Conservation (phyloP, 176 grass and related monocot species). For the Otatea glauca region DNA sequence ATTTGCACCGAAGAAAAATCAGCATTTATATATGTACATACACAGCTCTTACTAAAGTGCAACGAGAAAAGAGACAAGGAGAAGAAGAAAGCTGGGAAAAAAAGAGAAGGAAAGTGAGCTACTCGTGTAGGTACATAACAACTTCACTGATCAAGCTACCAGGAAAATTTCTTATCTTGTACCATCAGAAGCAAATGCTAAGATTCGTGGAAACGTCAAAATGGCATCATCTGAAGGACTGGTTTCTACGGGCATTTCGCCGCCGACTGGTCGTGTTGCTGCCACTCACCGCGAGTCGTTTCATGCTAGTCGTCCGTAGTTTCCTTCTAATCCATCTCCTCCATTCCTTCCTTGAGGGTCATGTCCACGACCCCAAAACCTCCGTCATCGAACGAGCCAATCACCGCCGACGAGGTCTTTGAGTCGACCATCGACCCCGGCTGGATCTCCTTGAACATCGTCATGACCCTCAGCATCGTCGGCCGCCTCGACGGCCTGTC, state of each 20-base stretch:
- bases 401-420: slow-evolving; percentile 44
- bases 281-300: neutral
- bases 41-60: slow-evolving; percentile 51
- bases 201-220: slow-evolving; percentile 50
- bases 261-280: slow-evolving; percentile 36
- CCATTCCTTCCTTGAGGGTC: slow-evolving; percentile 89
- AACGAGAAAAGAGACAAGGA: slow-evolving; percentile 30
- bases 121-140: slow-evolving; percentile 72
- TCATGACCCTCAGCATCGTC: slow-evolving; percentile 94
- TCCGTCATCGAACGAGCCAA: slow-evolving; percentile 42
- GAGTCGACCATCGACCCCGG: slow-evolving; percentile 74
- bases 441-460: slow-evolving; percentile 99
- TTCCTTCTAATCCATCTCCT: slow-evolving; percentile 69
- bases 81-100: slow-evolving; percentile 45
- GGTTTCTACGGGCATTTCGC: slow-evolving; percentile 52
- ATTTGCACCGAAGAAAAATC: slow-evolving; percentile 49
- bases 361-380: slow-evolving; percentile 65
- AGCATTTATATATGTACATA: slow-evolving; percentile 93
- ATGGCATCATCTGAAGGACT: slow-evolving; percentile 49
- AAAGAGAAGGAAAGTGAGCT: slow-evolving; percentile 42
- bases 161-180: slow-evolving; percentile 52
- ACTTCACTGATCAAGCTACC: slow-evolving; percentile 56
- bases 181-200: slow-evolving; percentile 60
- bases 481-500: slow-evolving; percentile 69
- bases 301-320: neutral